Conservation (phyloP, 2,329 filamentous ascomycete genomes). For the Clonostachys sp. region DNA sequence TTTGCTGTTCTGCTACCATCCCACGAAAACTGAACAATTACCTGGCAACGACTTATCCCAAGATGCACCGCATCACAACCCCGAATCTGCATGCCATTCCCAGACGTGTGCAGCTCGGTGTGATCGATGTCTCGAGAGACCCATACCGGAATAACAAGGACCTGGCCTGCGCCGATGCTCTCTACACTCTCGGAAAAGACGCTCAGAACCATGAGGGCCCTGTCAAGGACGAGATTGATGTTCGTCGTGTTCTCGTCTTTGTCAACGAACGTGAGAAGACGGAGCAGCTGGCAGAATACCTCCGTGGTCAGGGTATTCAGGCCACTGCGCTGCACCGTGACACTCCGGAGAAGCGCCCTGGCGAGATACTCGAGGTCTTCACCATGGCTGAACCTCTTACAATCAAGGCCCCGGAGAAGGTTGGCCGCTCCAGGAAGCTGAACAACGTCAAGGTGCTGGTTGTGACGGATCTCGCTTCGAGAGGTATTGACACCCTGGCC, state of each 20-base stretch:
- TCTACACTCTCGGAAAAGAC: conserved; percentile 88
- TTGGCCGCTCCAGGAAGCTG: conserved; percentile 44
- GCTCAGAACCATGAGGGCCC: conserved; percentile 52
- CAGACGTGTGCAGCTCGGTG: conserved; percentile 86
- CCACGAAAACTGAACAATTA: conserved; percentile 83
- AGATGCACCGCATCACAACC: conserved; percentile 79
- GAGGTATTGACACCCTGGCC: conserved; percentile 90
- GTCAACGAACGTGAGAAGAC: conserved; percentile 95
- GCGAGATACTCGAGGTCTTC: conserved; percentile 73
- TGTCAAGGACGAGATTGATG: conserved; percentile 52
- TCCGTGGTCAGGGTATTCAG: conserved; percentile 81
- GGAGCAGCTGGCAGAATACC: conserved; percentile 72
- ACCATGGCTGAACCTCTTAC: conserved; percentile 45
- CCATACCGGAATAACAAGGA: conserved; percentile 91
- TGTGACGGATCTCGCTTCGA: conserved; percentile 85
- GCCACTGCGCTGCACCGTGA: conserved; percentile 83
- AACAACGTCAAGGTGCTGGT: conserved; percentile 86
- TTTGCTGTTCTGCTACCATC: conserved; percentile 95
- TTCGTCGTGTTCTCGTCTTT: conserved; percentile 88
- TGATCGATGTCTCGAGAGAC: conserved; percentile 87
- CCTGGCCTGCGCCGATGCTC: conserved; percentile 89
- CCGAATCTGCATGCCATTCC: conserved; percentile 96
- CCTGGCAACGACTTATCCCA: conserved; percentile 76
- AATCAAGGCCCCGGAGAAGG: conserved; percentile 17
- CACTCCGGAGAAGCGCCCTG: conserved; percentile 70